A percentile compares a stretch with the other conserved stretches of the same genome.
Conservation (phyloP, 257 asterid genomes). For the Nicotiana knightiana region DNA sequence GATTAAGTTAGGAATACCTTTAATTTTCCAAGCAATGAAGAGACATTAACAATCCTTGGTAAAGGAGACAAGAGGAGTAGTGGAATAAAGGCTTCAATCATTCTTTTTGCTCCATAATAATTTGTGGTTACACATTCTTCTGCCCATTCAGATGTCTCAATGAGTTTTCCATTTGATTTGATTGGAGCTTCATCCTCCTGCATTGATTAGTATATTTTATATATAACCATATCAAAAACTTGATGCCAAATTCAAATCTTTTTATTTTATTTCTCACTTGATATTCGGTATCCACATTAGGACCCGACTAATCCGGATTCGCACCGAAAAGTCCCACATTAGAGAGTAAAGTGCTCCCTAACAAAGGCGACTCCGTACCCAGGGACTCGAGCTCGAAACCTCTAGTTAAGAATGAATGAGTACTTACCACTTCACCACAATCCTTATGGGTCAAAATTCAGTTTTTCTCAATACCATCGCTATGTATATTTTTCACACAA, state of each 20-base stretch:
- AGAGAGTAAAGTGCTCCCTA: too few species aligned
- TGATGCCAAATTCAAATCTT: neutral
- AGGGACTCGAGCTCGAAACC: too few species aligned
- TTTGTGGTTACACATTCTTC: slow-evolving; percentile 19
- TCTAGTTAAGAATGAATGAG: too few species aligned
- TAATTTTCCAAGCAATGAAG: slow-evolving; percentile 18
- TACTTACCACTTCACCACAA: too few species aligned
- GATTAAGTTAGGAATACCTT: neutral
- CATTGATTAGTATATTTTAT: neutral
- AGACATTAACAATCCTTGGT: slow-evolving; percentile 25
- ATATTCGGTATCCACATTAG: too few species aligned
- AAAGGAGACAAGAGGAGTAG: slow-evolving; percentile 18
- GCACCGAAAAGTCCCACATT: too few species aligned
- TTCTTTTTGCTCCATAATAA: slow-evolving; percentile 18
- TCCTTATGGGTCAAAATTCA: too few species aligned
- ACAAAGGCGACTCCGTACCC: too few species aligned
- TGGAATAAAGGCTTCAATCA: slow-evolving; percentile 24
- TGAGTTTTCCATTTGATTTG: slow-evolving; percentile 10
- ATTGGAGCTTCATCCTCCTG: slow-evolving; percentile 12
- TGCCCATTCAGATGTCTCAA: slow-evolving; percentile 18
- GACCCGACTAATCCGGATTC: too few species aligned
- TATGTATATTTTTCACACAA: too few species aligned
- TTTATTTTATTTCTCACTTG: too few species aligned
- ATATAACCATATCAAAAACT: neutral
- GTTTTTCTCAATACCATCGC: too few species aligned